Conservation (phyloP, 2,329 filamentous ascomycete species). For the Amylocarpus encephaloides region DNA sequence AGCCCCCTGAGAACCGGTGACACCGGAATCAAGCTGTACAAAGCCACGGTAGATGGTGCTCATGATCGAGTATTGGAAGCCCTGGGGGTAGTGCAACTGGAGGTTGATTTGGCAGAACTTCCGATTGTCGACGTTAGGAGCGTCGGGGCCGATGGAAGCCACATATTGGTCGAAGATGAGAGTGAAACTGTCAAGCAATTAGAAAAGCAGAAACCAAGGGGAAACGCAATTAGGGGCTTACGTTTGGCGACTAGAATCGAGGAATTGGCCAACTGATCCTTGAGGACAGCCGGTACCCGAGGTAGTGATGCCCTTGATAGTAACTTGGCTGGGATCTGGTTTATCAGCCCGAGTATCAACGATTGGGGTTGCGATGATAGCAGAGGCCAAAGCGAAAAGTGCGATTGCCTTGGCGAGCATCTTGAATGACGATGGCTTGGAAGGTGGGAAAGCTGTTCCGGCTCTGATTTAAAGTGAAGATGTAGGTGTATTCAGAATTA, state of each 20-base stretch:
- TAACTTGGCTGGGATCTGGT: constrained; percentile 6
- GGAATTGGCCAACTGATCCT: constrained; percentile 6
- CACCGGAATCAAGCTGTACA: constrained; percentile 5
- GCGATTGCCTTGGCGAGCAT: neutral
- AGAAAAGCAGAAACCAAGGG: neutral
- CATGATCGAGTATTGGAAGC: constrained; percentile 13
- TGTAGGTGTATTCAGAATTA: neutral
- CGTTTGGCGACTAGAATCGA: constrained; percentile 4
- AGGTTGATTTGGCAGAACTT: constrained; percentile 15
- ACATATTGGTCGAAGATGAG: constrained; percentile 10
- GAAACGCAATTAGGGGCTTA: neutral
- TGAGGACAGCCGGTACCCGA: constrained; percentile 11
- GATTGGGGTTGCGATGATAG: constrained; percentile 1
- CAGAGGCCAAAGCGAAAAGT: constrained; percentile 2
- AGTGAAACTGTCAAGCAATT: constrained; percentile 5
- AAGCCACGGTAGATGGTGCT: constrained; percentile 10
- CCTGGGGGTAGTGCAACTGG: constrained; percentile 12
- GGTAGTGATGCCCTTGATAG: constrained; percentile 9
- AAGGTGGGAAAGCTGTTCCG: neutral
- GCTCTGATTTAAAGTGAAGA: neutral
- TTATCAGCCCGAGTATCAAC: neutral
- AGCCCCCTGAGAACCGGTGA: constrained; percentile 6
- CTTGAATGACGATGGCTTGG: neutral
- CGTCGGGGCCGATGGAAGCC: constrained; percentile 6
- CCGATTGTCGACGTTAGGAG: neutral